Conservation (phyloP, 139 green algal species). For the Haematococcus sp. region DNA sequence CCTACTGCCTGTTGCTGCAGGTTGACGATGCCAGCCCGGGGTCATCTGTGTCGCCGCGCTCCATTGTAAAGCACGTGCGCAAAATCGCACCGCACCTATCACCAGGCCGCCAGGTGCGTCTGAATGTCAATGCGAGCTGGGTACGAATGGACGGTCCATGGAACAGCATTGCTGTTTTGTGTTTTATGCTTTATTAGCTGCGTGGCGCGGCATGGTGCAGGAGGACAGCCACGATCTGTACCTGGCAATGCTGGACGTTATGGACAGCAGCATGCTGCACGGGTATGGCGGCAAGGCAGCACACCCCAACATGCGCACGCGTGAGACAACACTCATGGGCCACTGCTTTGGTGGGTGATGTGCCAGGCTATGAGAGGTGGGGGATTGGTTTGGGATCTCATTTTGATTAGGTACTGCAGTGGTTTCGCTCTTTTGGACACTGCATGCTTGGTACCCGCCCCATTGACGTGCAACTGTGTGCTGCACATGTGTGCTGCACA, state of each 20-base stretch:
- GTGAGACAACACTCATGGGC: conserved; percentile 65
- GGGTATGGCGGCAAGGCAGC: conserved; percentile 42
- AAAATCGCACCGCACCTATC: conserved; percentile 8
- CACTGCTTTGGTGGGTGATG: conserved; percentile 47
- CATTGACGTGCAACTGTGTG: too few relatives aligned
- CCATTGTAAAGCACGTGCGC: conserved; percentile 8
- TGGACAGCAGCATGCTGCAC: conserved; percentile 56
- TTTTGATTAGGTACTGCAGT: too few relatives aligned
- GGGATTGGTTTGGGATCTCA: too few relatives aligned
- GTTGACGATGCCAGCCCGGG: too few relatives aligned
- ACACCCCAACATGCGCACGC: conserved; percentile 26
- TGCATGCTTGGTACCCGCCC: too few relatives aligned
- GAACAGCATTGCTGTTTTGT: too few relatives aligned
- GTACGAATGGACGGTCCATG: too few relatives aligned
- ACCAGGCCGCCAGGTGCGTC: conserved; percentile 17
- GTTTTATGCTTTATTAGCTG: too few relatives aligned
- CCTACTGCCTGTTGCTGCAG: too few relatives aligned
- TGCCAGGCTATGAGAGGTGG: too few relatives aligned
- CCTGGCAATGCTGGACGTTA: conserved; percentile 22
- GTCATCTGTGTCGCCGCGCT: neutral
- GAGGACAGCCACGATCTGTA: conserved; percentile 30
- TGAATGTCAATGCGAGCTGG: neutral
- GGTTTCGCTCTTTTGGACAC: too few relatives aligned
- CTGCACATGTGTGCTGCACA: too few relatives aligned
- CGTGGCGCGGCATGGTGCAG: conserved; percentile 14